phyloP scores from a whole-genome alignment of 306 rosid genomes.

The Vigna nakashimae region DNA sequence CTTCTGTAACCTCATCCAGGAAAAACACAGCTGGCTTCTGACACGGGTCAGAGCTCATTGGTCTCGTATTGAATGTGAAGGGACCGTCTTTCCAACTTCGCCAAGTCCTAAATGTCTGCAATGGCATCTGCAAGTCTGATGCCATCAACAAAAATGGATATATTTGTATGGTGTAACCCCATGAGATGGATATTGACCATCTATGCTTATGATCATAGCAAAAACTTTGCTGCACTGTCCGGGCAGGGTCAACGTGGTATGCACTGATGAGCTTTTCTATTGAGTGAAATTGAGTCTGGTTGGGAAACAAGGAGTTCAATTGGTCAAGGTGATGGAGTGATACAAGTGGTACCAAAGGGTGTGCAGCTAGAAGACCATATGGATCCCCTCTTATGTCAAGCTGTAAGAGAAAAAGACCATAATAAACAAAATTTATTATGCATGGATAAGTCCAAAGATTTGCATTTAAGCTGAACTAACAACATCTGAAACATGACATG shows the following conservation, averaged over 20 bases:
- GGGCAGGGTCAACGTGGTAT: conserved; percentile 67
- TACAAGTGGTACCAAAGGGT: conserved; percentile 83
- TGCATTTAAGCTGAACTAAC: neutral
- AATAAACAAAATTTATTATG: conserved; percentile 16
- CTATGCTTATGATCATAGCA: conserved; percentile 64
- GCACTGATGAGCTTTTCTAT: conserved; percentile 60
- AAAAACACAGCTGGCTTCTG: conserved; percentile 60
- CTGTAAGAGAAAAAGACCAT: conserved; percentile 52
- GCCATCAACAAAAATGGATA: conserved; percentile 61
- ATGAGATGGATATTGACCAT: conserved; percentile 84
- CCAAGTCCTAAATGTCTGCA: conserved; percentile 88
- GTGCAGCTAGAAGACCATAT: conserved; percentile 86
- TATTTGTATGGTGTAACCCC: conserved; percentile 92
- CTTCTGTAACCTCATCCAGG: conserved; percentile 55
- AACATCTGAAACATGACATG: conserved; percentile 1
- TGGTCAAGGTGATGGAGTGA: conserved; percentile 88
- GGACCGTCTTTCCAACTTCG: conserved; percentile 77
- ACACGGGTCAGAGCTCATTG: conserved; percentile 74
- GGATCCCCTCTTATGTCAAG: conserved; percentile 79
- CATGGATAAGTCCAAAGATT: neutral
- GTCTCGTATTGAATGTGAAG: conserved; percentile 82
- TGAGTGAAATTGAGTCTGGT: conserved; percentile 57
- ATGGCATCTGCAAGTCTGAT: conserved; percentile 65
- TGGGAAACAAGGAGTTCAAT: conserved; percentile 67
- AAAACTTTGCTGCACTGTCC: conserved; percentile 75